Evolutionary conservation across 2,329 filamentous ascomycete species (phyloP).

Genomic region (Cryphonectria radicalis): DNA sequence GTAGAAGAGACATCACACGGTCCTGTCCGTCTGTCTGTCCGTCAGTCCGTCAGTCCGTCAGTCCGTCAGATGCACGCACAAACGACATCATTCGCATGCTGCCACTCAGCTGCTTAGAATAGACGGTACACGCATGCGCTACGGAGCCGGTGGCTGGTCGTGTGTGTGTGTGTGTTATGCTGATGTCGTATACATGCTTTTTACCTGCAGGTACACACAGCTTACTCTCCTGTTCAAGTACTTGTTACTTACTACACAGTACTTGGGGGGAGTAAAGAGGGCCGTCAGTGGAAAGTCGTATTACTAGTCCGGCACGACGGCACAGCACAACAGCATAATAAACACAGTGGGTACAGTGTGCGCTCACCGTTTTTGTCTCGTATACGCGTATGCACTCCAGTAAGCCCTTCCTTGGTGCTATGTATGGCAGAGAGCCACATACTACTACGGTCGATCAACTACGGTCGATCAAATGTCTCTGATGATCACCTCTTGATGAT

Average conservation of each 20-base stretch:
- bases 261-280: no score
- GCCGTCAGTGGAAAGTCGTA: neutral
- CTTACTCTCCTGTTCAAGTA: neutral
- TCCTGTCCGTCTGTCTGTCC: neutral
- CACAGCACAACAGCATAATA: neutral
- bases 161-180: neutral
- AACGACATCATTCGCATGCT: neutral
- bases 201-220: slow-evolving; percentile 16
- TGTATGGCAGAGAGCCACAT: neutral
- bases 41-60: neutral
- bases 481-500: neutral
- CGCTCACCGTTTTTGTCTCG: neutral
- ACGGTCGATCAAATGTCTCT: neutral
- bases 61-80: neutral
- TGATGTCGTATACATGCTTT: slow-evolving; percentile 5
- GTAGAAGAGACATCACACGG: neutral
- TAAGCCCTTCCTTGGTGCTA: neutral
- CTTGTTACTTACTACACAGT: no score
- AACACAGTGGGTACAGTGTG: neutral
- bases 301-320: neutral
- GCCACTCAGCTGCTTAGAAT: neutral
- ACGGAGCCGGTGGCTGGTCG: slow-evolving; percentile 1
- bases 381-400: neutral
- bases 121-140: neutral
- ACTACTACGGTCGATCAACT: neutral